phyloP scores from a whole-genome alignment of 148 eudicot genomes.

The Rhododendron ferrugineum region DNA sequence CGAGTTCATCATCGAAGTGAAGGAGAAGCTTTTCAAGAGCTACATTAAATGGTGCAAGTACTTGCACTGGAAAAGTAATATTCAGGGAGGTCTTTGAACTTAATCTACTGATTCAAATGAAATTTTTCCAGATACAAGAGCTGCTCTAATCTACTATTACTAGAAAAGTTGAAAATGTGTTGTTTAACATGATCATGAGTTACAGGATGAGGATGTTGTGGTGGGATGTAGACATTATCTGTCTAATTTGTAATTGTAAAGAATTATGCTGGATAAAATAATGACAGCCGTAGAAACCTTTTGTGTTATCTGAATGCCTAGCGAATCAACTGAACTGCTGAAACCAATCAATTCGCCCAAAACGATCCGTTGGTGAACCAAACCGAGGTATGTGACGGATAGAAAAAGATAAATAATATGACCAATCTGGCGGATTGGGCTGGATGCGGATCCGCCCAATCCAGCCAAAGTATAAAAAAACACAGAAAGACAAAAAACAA shows the following conservation, averaged over 20 bases:
- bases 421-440: too few species aligned
- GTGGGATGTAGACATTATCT: neutral
- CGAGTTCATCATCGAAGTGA: conserved; percentile 88
- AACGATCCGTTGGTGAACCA: too few species aligned
- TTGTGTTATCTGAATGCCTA: neutral
- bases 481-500: too few species aligned
- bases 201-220: neutral
- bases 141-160: neutral
- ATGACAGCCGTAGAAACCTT: neutral
- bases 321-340: too few species aligned
- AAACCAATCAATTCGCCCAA: too few species aligned
- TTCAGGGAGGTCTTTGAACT: conserved; percentile 53
- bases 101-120: neutral
- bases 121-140: neutral
- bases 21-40: conserved; percentile 97
- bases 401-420: too few species aligned
- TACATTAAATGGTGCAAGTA: conserved; percentile 97
- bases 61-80: conserved; percentile 93
- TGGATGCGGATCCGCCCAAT: too few species aligned
- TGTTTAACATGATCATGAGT: neutral
- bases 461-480: too few species aligned
- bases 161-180: neutral
- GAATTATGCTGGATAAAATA: neutral
- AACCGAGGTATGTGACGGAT: too few species aligned
- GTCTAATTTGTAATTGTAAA: neutral